A percentile compares a stretch with the other conserved stretches of the same genome.
Conservation (phyloP, 2,329 filamentous ascomycete species). For the Cadophora gregata region DNA sequence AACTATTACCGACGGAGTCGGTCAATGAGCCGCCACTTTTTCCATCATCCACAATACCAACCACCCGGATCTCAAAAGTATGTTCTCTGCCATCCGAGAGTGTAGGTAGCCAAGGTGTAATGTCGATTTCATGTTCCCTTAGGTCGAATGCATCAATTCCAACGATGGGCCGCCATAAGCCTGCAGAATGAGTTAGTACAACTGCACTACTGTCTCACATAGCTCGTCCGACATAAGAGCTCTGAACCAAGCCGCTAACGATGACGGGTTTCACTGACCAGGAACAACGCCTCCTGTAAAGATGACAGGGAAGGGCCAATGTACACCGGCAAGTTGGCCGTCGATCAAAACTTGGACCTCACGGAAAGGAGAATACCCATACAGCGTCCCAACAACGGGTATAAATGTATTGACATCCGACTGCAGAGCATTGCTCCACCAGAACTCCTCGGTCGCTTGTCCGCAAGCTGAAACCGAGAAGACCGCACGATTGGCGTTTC, state of each 20-base stretch:
- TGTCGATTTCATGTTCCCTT: slow-evolving; percentile 80
- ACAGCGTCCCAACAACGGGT: slow-evolving; percentile 59
- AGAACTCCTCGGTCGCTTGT: slow-evolving; percentile 80
- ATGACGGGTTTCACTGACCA: neutral
- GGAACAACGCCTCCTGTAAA: slow-evolving; percentile 84
- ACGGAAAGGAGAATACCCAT: slow-evolving; percentile 75
- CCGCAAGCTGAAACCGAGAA: slow-evolving; percentile 80
- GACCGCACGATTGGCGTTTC: slow-evolving; percentile 70
- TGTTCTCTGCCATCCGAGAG: slow-evolving; percentile 70
- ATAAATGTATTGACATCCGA: slow-evolving; percentile 65
- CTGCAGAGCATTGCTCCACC: slow-evolving; percentile 79
- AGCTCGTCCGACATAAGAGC: neutral
- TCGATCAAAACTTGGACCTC: slow-evolving; percentile 82
- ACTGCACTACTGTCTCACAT: neutral
- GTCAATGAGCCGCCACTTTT: slow-evolving; percentile 55
- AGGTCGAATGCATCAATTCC: slow-evolving; percentile 82
- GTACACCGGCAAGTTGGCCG: slow-evolving; percentile 72
- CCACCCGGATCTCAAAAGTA: slow-evolving; percentile 70
- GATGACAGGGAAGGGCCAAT: slow-evolving; percentile 83
- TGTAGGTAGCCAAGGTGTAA: slow-evolving; percentile 75
- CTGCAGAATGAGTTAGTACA: slow-evolving; percentile 37
- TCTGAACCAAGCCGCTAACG: neutral
- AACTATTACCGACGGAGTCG: slow-evolving; percentile 65
- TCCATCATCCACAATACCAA: slow-evolving; percentile 64
- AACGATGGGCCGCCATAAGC: slow-evolving; percentile 78